phyloP scores from a whole-genome alignment of 441 rosid genomes.

The Pelargonium myrrhifolium region DNA sequence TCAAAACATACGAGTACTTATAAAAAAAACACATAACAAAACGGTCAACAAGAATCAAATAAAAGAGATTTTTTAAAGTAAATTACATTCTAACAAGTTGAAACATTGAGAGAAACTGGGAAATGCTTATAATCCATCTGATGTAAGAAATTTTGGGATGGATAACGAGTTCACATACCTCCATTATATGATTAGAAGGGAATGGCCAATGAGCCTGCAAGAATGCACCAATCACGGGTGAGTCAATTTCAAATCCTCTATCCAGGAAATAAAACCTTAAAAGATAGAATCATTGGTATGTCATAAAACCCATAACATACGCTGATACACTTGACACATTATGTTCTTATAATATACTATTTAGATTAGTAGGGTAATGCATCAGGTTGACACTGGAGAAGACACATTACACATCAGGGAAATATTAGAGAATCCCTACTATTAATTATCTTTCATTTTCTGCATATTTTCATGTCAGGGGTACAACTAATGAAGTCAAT shows the following conservation, averaged over 20 bases:
- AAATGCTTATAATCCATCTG: constrained; percentile 13
- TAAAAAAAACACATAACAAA: too few relatives aligned
- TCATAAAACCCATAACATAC: neutral
- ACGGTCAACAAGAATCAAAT: too few relatives aligned
- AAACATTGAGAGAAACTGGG: neutral
- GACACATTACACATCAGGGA: too few relatives aligned
- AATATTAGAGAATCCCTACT: neutral
- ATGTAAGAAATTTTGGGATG: neutral
- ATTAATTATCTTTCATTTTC: too few relatives aligned
- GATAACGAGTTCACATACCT: constrained; percentile 40
- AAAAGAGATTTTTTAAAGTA: neutral
- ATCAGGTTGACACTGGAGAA: too few relatives aligned
- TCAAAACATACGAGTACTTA: too few relatives aligned
- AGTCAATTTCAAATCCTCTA: neutral
- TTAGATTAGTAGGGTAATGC: too few relatives aligned
- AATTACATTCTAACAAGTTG: neutral
- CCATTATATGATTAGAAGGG: constrained; percentile 80
- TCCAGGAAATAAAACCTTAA: neutral
- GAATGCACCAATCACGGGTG: constrained; percentile 12
- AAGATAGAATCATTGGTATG: constrained; percentile 4
- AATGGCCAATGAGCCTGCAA: constrained; percentile 94
- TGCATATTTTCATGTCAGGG: too few relatives aligned
- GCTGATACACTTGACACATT: too few relatives aligned
- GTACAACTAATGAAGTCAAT: too few relatives aligned
- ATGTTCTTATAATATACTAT: too few relatives aligned